Evolutionary conservation across 2,329 filamentous ascomycete species (phyloP), one percentile per base, ranked within the genome.

Genomic region (Clonostachys sp.): DNA sequence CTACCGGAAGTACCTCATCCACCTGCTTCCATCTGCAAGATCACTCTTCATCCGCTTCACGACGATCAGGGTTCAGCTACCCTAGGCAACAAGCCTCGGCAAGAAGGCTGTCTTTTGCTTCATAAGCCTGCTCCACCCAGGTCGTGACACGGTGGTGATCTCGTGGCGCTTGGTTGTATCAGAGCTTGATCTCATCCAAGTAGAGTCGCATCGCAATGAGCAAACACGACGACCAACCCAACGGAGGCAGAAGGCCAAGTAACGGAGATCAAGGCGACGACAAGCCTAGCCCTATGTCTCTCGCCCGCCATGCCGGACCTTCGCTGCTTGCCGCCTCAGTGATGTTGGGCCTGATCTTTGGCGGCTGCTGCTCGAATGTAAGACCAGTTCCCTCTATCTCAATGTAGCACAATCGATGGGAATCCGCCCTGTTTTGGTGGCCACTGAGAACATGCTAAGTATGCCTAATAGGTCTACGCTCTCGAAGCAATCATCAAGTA

Each of bases 401-500:
- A 24, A 20, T 8, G 36, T 39, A 39, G 36, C 14, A n/a, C 36
- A n/a, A 39, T 8, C 36, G 24, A 30, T 18, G 36, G 36, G 10
- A 18, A 12, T 39, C 36, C 6, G 12, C 3, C 17, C 14, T 39
- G 36, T 9, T 18, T 39, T 18, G 24, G 12, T 39, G 24, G 9
- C 10, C 9, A 34, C 12, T 34, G n/a, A 5, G 10, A 16, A 34
- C n/a, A 24, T 42, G 44, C 48, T 44, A 54, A 40, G 42, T 18
- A 30, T 4, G 47, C 49, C 24, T 3, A 30, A 63, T 56, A 95
- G 85, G 90, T 96, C n/a, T 97, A 95, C 69, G 90, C 92, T 39
- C 77, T 99, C 48, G 94, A 99, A 68, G 88, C 89, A 42, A 95
- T 97, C 58, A 84, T 99, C 62, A 95, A 94, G 88, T 94, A 72